phyloP scores from a whole-genome alignment of 192 early-diverging fungal genomes.

The Endogone sp. region DNA sequence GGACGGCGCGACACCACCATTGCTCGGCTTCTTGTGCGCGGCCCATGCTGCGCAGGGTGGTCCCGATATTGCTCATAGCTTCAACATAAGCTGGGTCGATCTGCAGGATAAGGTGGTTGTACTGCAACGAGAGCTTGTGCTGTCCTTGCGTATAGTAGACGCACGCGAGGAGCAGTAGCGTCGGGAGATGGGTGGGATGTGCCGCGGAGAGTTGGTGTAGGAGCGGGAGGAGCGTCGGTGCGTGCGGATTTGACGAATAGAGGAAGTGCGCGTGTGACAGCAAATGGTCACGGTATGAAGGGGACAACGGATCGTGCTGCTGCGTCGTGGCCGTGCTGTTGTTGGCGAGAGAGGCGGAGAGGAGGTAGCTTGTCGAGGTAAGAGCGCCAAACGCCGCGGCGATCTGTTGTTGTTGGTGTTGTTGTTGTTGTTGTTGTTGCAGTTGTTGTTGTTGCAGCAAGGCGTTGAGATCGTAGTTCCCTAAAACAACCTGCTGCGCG shows the following conservation, averaged over 20 bases:
- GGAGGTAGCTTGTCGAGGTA: neutral
- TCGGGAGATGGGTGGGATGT: conserved; percentile 70
- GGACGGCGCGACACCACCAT: conserved; percentile 83
- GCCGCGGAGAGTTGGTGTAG: conserved; percentile 46
- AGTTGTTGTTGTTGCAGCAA: neutral
- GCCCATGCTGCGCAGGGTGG: conserved; percentile 79
- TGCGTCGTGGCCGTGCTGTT: neutral
- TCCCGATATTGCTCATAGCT: conserved; percentile 89
- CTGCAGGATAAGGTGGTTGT: conserved; percentile 79
- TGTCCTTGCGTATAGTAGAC: conserved; percentile 79
- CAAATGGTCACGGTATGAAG: conserved; percentile 46
- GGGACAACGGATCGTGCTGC: neutral
- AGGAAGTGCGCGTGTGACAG: conserved; percentile 58
- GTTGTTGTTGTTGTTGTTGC: conserved; percentile 3
- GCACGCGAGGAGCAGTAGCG: conserved; percentile 81
- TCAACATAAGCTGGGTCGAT: conserved; percentile 86
- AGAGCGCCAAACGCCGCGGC: neutral
- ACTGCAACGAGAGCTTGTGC: conserved; percentile 66
- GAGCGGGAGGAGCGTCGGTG: conserved; percentile 47
- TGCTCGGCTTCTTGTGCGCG: conserved; percentile 68
- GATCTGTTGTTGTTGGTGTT: neutral
- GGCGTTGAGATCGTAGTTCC: conserved; percentile 8
- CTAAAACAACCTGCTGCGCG: conserved; percentile 10
- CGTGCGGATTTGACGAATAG: conserved; percentile 52
- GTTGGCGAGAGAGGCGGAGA: too few relatives aligned